A percentile compares a stretch with the other conserved stretches of the same genome.
Evolutionary conservation across 2,329 filamentous ascomycete species (phyloP).

Genomic region (Colletotrichum chrysophilum): DNA sequence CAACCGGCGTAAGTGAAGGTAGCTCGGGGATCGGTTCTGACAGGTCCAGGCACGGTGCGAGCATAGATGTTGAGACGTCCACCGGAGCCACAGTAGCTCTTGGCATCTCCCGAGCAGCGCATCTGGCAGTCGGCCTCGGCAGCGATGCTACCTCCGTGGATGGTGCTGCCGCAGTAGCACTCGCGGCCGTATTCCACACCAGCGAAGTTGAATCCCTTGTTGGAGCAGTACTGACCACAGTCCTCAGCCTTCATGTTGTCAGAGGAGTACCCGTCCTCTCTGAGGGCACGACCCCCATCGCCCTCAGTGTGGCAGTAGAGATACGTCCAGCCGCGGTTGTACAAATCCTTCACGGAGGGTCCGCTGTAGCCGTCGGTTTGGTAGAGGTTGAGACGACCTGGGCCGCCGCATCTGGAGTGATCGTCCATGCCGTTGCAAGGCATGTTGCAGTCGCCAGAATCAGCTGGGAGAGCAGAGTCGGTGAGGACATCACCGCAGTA

Average conservation of each 20-base stretch:
- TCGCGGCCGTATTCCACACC: slow-evolving; percentile 51
- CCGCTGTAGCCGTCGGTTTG: slow-evolving; percentile 24
- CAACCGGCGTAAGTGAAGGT: slow-evolving; percentile 43
- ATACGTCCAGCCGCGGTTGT: background rate
- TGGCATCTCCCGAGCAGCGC: slow-evolving; percentile 40
- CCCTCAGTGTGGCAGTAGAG: slow-evolving; percentile 4
- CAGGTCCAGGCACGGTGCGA: background rate
- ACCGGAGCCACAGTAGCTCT: slow-evolving; percentile 44
- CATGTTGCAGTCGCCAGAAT: slow-evolving; percentile 35
- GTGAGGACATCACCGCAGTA: slow-evolving; percentile 37
- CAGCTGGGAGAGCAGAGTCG: slow-evolving; percentile 31
- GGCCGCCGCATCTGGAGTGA: slow-evolving; percentile 37
- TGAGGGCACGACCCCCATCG: slow-evolving; percentile 29
- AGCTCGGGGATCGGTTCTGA: background rate
- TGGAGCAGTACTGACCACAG: slow-evolving; percentile 44
- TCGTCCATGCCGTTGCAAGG: slow-evolving; percentile 38
- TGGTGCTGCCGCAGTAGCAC: slow-evolving; percentile 43
- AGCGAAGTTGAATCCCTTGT: slow-evolving; percentile 42
- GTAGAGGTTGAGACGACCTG: slow-evolving; percentile 38
- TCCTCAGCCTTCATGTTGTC: slow-evolving; percentile 37
- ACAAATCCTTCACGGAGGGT: background rate
- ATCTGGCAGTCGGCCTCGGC: slow-evolving; percentile 40
- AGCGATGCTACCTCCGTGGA: slow-evolving; percentile 29
- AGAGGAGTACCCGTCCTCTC: slow-evolving; percentile 31
- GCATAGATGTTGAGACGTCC: slow-evolving; percentile 39